Evolutionary conservation across 305 asterid species (phyloP).

Genomic region (Fraxinus platypoda): DNA sequence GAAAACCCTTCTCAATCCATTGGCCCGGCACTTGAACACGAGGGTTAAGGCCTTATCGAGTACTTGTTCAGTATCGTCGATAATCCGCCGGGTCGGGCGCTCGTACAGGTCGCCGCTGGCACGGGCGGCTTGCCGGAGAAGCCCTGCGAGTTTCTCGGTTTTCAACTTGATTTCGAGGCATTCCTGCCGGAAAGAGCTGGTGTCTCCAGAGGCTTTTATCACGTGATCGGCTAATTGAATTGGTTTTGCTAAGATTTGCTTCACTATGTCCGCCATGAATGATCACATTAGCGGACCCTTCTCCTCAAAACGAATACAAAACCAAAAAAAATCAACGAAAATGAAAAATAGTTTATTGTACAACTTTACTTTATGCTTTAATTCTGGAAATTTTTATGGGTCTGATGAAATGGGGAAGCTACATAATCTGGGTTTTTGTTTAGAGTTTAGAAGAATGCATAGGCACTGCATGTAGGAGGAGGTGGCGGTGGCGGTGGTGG

Average conservation of each 20-base stretch:
- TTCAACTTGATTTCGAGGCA: slow-evolving; percentile 44
- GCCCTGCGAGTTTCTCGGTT: slow-evolving; percentile 46
- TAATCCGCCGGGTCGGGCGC: slow-evolving; percentile 63
- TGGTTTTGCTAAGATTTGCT: slow-evolving; percentile 52
- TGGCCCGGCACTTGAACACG: slow-evolving; percentile 48
- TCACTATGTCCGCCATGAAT: slow-evolving; percentile 63
- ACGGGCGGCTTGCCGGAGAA: slow-evolving; percentile 66
- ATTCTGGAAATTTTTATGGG: not conserved
- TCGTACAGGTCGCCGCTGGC: slow-evolving; percentile 58
- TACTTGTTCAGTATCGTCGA: slow-evolving; percentile 52
- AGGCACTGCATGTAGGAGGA: slow-evolving; percentile 10
- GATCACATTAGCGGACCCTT: slow-evolving; percentile 38
- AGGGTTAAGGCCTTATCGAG: slow-evolving; percentile 54
- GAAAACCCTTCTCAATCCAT: slow-evolving; percentile 47
- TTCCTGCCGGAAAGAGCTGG: slow-evolving; percentile 39
- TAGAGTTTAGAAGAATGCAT: slow-evolving; percentile 11
- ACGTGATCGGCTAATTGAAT: slow-evolving; percentile 56
- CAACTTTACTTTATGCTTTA: not conserved
- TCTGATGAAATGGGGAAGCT: not conserved
- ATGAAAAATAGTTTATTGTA: not conserved
- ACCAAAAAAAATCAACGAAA: not conserved
- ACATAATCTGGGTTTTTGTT: not conserved
- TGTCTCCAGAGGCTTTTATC: slow-evolving; percentile 37
- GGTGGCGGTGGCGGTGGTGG: slow-evolving; percentile 22
- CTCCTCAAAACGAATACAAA: slow-evolving; percentile 2